These are phyloP conservation scores for Limonomyces culmigenus DNA, from an alignment of 1,284 basidiomycete species.

Conservation along the genomic window DNA sequence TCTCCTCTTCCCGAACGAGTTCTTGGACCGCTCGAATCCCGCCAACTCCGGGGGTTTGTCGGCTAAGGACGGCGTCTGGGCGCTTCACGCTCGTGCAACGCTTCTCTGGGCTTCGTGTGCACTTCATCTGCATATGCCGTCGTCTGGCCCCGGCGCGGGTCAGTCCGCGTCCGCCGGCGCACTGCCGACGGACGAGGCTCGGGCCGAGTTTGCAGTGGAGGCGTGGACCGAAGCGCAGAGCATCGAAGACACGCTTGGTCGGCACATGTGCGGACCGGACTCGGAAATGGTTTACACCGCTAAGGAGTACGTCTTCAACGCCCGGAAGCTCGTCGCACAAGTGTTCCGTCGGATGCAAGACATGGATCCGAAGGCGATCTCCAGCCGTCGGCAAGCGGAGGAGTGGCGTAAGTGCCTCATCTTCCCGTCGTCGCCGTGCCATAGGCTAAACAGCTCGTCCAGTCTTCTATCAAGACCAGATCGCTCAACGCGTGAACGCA, in stretches of 20 bases:
- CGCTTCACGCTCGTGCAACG: slow-evolving; percentile 62
- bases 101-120: slow-evolving; percentile 66
- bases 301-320: slow-evolving; percentile 48
- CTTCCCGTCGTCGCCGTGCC: neutral
- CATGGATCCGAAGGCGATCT: slow-evolving; percentile 7
- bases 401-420: slow-evolving; percentile 62
- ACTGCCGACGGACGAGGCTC: slow-evolving; percentile 26
- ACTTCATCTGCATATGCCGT: too few relatives aligned
- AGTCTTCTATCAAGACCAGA: slow-evolving; percentile 49
- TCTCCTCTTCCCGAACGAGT: slow-evolving; percentile 45
- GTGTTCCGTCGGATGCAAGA: slow-evolving; percentile 3
- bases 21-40: slow-evolving; percentile 23
- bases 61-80: slow-evolving; percentile 62
- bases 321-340: slow-evolving; percentile 27
- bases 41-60: slow-evolving; percentile 24
- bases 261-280: slow-evolving; percentile 52
- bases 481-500: slow-evolving; percentile 34
- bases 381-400: slow-evolving; percentile 38
- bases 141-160: slow-evolving; percentile 12
- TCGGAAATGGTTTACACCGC: slow-evolving; percentile 46
- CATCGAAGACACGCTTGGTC: slow-evolving; percentile 45
- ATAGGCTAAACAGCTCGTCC: neutral
- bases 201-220: slow-evolving; percentile 39
- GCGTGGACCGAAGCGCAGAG: slow-evolving; percentile 44
- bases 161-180: slow-evolving; percentile 22